Conservation (phyloP, 257 asterid species). For the Forsythia suspensa region DNA sequence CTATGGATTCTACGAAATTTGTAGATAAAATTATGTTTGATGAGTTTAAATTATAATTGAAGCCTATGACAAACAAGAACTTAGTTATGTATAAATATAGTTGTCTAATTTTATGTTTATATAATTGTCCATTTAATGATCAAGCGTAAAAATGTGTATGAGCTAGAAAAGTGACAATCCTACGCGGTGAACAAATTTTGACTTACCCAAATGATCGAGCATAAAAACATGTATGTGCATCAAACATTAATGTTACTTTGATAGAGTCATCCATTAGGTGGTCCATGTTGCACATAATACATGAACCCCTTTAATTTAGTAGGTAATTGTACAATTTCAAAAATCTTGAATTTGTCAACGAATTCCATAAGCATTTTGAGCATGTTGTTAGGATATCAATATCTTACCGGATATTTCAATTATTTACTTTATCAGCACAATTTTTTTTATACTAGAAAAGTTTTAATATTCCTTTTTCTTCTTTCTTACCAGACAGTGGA, state of each 20-base stretch:
- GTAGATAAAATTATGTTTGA: too few relatives aligned
- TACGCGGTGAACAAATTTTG: too few relatives aligned
- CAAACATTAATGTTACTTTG: not conserved
- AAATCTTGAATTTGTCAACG: not conserved
- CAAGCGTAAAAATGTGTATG: not conserved
- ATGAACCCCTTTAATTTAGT: not conserved
- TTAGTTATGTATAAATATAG: too few relatives aligned
- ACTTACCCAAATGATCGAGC: too few relatives aligned
- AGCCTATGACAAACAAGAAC: too few relatives aligned
- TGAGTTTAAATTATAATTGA: too few relatives aligned
- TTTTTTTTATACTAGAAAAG: not conserved
- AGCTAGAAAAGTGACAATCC: not conserved
- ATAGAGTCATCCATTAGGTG: not conserved
- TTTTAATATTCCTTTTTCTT: not conserved
- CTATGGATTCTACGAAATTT: too few relatives aligned
- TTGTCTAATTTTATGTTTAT: too few relatives aligned
- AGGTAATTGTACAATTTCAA: not conserved
- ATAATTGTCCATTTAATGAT: not conserved
- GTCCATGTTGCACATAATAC: not conserved
- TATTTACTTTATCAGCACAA: not conserved
- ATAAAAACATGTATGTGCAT: too few relatives aligned
- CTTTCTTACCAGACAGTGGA: slow-evolving; percentile 67
- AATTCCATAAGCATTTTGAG: not conserved
- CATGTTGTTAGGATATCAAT: not conserved
- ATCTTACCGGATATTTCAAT: not conserved